Evolutionary conservation across 768 basidiomycete genomes (phyloP).

Genomic region (Psilocybe sp.): DNA sequence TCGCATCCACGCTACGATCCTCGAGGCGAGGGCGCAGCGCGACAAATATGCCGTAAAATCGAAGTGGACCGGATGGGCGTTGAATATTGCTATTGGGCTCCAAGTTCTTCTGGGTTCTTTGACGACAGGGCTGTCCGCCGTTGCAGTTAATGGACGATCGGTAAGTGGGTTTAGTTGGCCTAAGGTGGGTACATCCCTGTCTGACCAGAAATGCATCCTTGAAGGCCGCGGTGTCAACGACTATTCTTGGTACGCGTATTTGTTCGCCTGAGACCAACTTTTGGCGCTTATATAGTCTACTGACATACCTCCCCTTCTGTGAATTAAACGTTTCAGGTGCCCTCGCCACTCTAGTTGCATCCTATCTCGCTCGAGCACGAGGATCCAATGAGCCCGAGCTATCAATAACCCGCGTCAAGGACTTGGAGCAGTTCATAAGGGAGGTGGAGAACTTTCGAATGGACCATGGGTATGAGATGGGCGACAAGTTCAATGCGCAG

Average conservation of each 20-base stretch:
- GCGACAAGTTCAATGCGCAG: constrained; percentile 33
- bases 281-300: neutral
- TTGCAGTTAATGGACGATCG: constrained; percentile 35
- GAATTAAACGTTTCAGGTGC: constrained; percentile 40
- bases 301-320: too few relatives aligned
- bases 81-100: constrained; percentile 53
- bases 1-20: constrained; percentile 50
- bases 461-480: constrained; percentile 48
- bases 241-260: constrained; percentile 33
- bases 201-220: neutral
- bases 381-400: constrained; percentile 70
- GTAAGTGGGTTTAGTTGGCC: constrained; percentile 18
- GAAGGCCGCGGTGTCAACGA: constrained; percentile 35
- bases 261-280: neutral
- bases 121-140: constrained; percentile 59
- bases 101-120: constrained; percentile 68
- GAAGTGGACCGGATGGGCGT: constrained; percentile 31
- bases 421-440: constrained; percentile 65
- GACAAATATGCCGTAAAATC: constrained; percentile 48
- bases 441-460: constrained; percentile 55
- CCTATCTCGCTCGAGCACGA: constrained; percentile 67
- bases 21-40: constrained; percentile 41
- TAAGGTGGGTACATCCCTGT: neutral
- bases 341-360: constrained; percentile 64
- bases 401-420: constrained; percentile 51